Conservation (phyloP, 805 yeast species). For the Hyphopichia homilentoma region DNA sequence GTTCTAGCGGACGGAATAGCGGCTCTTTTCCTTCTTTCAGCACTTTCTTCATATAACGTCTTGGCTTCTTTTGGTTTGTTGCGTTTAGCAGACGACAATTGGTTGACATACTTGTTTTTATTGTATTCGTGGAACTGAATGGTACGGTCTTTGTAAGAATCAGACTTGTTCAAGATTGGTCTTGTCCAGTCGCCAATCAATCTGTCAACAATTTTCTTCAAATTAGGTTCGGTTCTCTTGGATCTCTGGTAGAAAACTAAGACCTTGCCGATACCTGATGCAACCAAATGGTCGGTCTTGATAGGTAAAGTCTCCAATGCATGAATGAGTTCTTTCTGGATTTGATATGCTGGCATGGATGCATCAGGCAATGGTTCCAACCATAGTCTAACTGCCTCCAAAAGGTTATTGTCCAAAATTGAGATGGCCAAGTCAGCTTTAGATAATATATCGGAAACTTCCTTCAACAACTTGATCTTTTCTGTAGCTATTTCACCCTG, state of each 20-base stretch:
- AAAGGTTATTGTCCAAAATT: constrained; percentile 85
- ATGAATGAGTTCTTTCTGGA: constrained; percentile 79
- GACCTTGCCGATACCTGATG: constrained; percentile 91
- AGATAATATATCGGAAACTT: constrained; percentile 70
- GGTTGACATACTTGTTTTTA: constrained; percentile 47
- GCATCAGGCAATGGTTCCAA: constrained; percentile 98
- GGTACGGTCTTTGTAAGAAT: constrained; percentile 84
- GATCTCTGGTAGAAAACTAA: constrained; percentile 90
- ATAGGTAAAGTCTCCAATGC: constrained; percentile 80
- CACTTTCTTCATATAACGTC: constrained; percentile 81
- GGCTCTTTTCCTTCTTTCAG: constrained; percentile 89
- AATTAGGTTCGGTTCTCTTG: constrained; percentile 78
- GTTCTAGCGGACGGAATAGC: constrained; percentile 93
- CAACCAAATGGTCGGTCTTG: constrained; percentile 92
- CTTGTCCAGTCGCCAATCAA: constrained; percentile 97
- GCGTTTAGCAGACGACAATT: constrained; percentile 31
- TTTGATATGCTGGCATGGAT: constrained; percentile 94
- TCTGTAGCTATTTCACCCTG: constrained; percentile 68
- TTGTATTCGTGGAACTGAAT: constrained; percentile 69
- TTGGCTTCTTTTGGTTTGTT: constrained; percentile 38
- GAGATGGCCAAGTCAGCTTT: constrained; percentile 88
- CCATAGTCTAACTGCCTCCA: constrained; percentile 95
- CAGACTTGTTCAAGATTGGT: constrained; percentile 94
- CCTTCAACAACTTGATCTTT: constrained; percentile 75
- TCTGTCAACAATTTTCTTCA: constrained; percentile 86